A percentile compares a stretch with the other conserved stretches of the same genome.
Conservation (phyloP, 371 early-diverging fungal species). For the Mortierella sp. region DNA sequence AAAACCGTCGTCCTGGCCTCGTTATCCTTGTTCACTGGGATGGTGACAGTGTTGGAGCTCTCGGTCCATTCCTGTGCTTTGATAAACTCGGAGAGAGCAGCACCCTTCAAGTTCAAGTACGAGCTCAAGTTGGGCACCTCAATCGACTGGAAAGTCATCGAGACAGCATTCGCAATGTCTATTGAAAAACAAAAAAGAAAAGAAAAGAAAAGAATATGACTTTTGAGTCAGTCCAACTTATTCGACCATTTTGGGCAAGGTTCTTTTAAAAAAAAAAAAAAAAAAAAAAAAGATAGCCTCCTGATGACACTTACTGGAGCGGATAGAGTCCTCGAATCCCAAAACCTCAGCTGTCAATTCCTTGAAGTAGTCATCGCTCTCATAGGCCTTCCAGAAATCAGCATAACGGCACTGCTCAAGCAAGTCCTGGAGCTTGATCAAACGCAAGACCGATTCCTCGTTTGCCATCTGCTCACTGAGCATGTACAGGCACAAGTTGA, state of each 20-base stretch:
- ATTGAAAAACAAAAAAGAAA: neutral
- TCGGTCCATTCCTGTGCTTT: slow-evolving; percentile 75
- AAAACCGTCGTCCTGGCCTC: slow-evolving; percentile 85
- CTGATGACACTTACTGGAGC: slow-evolving; percentile 59
- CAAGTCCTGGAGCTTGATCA: slow-evolving; percentile 79
- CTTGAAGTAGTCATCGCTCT: slow-evolving; percentile 62
- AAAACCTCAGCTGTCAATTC: slow-evolving; percentile 70
- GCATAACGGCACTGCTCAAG: slow-evolving; percentile 83
- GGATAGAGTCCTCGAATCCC: slow-evolving; percentile 81
- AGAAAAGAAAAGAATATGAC: neutral
- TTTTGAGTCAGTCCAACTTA: neutral
- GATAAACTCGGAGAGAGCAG: slow-evolving; percentile 71
- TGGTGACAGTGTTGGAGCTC: slow-evolving; percentile 68
- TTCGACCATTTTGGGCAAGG: neutral
- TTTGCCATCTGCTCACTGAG: slow-evolving; percentile 79
- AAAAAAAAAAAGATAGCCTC: neutral
- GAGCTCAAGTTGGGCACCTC: slow-evolving; percentile 60
- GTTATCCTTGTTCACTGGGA: slow-evolving; percentile 86
- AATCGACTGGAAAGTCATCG: slow-evolving; percentile 86
- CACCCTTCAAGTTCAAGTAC: slow-evolving; percentile 77
- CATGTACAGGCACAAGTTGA: slow-evolving; percentile 88
- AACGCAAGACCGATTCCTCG: slow-evolving; percentile 68
- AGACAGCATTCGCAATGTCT: slow-evolving; percentile 74
- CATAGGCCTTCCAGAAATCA: slow-evolving; percentile 81
- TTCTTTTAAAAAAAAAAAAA: neutral